These are phyloP conservation scores for Dactylonectria macrodidyma DNA, from an alignment of 2,329 filamentous ascomycete species.

Conservation along the genomic window DNA sequence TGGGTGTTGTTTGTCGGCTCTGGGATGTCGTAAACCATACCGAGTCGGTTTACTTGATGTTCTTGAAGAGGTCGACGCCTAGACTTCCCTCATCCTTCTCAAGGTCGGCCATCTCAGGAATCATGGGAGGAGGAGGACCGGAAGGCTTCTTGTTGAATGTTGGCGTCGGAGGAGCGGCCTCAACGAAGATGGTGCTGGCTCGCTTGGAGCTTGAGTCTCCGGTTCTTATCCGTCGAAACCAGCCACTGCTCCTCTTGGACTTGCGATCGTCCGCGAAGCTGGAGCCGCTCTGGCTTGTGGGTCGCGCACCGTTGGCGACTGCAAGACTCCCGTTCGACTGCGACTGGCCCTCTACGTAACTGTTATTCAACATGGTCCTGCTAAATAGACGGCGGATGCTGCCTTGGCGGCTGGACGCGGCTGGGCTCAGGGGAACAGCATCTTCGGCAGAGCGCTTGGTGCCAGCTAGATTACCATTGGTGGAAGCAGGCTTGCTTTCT, in stretches of 20 bases:
- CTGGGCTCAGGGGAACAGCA: constrained; percentile 67
- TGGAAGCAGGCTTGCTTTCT: constrained; percentile 44
- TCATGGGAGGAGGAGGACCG: constrained; percentile 72
- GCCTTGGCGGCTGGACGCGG: constrained; percentile 65
- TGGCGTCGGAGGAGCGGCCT: constrained; percentile 51
- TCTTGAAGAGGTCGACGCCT: constrained; percentile 70
- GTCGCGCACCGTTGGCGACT: constrained; percentile 56
- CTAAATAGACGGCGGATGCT: constrained; percentile 72
- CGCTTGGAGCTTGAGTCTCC: constrained; percentile 55
- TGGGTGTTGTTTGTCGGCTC: constrained; percentile 32
- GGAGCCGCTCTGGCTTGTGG: constrained; percentile 65
- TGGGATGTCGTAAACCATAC: constrained; percentile 22
- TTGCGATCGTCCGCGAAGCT: constrained; percentile 68
- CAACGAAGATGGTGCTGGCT: constrained; percentile 58
- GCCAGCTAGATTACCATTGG: constrained; percentile 62
- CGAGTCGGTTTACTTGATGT: constrained; percentile 64
- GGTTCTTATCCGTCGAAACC: constrained; percentile 69
- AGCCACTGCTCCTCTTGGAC: constrained; percentile 70
- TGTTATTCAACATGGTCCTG: constrained; percentile 68
- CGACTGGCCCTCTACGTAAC: constrained; percentile 65
- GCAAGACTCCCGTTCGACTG: constrained; percentile 54
- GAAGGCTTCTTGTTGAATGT: constrained; percentile 53
- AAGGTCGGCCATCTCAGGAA: constrained; percentile 69
- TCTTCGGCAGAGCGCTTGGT: constrained; percentile 67
- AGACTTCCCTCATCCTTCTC: constrained; percentile 64